These are phyloP conservation scores for Cytospora schulzeri DNA, from an alignment of 2,329 filamentous ascomycete species.

Conservation along the genomic window DNA sequence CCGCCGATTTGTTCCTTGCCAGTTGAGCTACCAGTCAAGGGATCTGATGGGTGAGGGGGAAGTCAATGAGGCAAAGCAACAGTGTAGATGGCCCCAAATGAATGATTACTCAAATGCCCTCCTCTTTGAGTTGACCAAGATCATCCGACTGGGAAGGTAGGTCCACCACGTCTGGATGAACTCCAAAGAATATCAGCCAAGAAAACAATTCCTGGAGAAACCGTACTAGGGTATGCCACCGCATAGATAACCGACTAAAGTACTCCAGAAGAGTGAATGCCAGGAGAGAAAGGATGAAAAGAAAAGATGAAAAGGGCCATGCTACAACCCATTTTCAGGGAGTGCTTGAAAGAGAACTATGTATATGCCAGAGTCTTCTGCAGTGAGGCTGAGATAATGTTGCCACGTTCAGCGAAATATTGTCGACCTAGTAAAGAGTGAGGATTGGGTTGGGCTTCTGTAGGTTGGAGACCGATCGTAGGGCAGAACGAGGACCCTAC, in stretches of 20 bases:
- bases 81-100: neutral
- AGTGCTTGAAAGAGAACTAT: neutral
- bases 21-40: neutral
- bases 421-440: no score
- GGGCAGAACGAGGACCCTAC: conserved; percentile 6
- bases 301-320: no score
- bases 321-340: neutral
- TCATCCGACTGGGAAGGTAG: neutral
- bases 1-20: conserved; percentile 1
- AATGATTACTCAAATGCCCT: neutral
- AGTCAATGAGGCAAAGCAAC: neutral
- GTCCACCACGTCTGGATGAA: neutral
- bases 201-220: neutral
- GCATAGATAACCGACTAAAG: neutral
- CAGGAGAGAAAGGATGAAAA: no score
- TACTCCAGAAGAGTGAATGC: neutral
- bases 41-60: neutral
- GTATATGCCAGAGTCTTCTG: neutral
- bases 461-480: neutral
- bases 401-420: neutral
- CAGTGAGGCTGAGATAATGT: neutral
- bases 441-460: neutral
- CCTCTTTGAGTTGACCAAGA: neutral
- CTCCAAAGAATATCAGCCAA: neutral
- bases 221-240: neutral